Evolutionary conservation across 768 basidiomycete genomes (phyloP).

Genomic region (Russula brevipes): DNA sequence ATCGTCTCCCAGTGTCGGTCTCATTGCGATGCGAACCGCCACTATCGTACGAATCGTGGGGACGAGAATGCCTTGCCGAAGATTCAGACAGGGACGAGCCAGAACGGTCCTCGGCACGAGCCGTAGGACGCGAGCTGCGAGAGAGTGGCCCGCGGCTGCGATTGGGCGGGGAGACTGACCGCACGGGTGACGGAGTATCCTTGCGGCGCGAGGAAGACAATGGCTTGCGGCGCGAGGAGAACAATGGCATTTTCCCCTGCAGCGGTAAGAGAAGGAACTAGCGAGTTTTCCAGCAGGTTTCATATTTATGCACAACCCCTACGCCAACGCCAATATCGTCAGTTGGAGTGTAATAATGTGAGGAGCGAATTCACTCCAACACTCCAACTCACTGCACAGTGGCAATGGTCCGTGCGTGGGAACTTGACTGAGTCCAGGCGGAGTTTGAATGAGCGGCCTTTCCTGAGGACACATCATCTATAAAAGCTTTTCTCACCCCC

Average conservation of each 20-base stretch:
- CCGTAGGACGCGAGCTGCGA: background rate
- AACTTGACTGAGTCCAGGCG: conserved; percentile 33
- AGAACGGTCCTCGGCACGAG: conserved; percentile 2
- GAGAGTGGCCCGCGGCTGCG: background rate
- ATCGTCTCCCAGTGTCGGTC: background rate
- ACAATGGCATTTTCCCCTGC: background rate
- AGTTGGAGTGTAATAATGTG: background rate
- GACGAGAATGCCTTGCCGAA: background rate
- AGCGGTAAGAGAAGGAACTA: background rate
- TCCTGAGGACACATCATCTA: conserved; percentile 37
- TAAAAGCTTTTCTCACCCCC: conserved; percentile 37
- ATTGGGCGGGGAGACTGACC: background rate
- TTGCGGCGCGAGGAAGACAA: background rate
- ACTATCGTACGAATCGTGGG: background rate
- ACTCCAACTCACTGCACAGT: too few relatives aligned
- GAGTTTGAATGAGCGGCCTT: conserved; percentile 42
- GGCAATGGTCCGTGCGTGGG: conserved; percentile 46
- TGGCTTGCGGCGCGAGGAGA: background rate
- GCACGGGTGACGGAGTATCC: background rate
- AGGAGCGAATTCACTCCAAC: too few relatives aligned
- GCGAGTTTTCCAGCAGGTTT: background rate
- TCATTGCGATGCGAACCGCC: background rate
- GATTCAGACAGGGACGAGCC: background rate
- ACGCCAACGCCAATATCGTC: background rate
- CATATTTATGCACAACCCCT: background rate